A percentile compares a stretch with the other conserved stretches of the same genome.
Conservation (phyloP, 2,329 filamentous ascomycete species). For the Cladophialophora exuberans region DNA sequence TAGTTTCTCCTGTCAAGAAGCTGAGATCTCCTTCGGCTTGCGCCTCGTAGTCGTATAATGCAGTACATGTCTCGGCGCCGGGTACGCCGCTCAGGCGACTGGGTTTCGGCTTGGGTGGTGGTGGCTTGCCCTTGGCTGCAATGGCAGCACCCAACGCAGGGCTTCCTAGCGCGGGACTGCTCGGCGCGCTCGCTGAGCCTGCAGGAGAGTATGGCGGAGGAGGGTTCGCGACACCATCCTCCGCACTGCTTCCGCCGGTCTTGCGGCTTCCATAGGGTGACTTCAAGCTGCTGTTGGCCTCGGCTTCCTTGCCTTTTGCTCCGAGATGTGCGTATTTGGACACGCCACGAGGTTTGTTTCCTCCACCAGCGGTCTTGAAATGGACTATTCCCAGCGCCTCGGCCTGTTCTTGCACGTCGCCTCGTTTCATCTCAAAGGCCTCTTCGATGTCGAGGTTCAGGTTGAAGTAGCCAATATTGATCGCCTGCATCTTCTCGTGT, state of each 20-base stretch:
- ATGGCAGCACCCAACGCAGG: conserved; percentile 52
- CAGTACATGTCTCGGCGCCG: conserved; percentile 77
- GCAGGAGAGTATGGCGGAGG: conserved; percentile 71
- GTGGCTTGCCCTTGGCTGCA: conserved; percentile 62
- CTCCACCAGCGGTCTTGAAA: conserved; percentile 83
- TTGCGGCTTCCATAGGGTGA: conserved; percentile 29
- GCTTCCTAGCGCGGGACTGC: conserved; percentile 47
- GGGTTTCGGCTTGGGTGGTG: conserved; percentile 82
- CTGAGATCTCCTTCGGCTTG: conserved; percentile 93
- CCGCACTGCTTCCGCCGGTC: conserved; percentile 24
- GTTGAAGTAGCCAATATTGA: conserved; percentile 98
- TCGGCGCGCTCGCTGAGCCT: conserved; percentile 43
- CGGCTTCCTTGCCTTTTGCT: conserved; percentile 36
- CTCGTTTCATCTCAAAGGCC: conserved; percentile 85
- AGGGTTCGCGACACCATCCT: conserved; percentile 59
- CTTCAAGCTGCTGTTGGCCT: conserved; percentile 38
- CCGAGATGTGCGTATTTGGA: conserved; percentile 25
- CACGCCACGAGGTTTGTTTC: conserved; percentile 33
- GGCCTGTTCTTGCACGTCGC: conserved; percentile 83
- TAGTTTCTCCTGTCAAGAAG: conserved; percentile 84
- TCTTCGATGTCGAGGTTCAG: conserved; percentile 88
- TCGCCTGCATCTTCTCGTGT: conserved; percentile 95
- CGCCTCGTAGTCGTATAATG: conserved; percentile 93
- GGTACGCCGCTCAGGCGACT: conserved; percentile 68
- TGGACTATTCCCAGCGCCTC: conserved; percentile 84